A percentile compares a stretch with the other conserved stretches of the same genome.
phyloP scores from a whole-genome alignment of 129 eudicot species.

The Heracleum sosnowskyi region DNA sequence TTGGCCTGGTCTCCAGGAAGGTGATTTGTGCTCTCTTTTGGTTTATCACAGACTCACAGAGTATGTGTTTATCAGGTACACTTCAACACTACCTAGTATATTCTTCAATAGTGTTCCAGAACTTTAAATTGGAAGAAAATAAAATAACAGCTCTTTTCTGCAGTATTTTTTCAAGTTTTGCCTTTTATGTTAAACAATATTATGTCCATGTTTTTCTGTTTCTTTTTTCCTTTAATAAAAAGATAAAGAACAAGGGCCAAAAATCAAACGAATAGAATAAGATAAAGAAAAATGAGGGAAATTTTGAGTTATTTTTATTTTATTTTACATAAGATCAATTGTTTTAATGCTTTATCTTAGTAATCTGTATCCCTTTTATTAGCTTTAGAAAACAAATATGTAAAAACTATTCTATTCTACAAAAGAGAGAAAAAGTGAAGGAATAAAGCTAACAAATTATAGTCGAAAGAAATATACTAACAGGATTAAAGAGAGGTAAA shows the following conservation, averaged over 20 bases:
- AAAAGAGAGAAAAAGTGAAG: constrained; percentile 14
- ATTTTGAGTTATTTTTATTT: neutral
- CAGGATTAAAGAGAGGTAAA: neutral
- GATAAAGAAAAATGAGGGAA: neutral
- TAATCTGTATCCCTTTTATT: neutral
- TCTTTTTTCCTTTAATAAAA: neutral
- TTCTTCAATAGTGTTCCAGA: too few species aligned
- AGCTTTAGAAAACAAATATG: constrained; percentile 14
- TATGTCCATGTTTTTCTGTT: neutral
- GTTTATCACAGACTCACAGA: too few species aligned
- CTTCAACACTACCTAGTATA: too few species aligned
- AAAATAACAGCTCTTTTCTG: too few species aligned
- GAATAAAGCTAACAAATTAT: constrained; percentile 1
- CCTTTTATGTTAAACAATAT: neutral
- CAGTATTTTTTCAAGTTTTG: too few species aligned
- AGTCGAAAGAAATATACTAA: neutral
- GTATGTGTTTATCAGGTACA: too few species aligned
- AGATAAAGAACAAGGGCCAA: neutral
- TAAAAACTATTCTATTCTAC: constrained; percentile 23
- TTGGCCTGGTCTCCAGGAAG: too few species aligned
- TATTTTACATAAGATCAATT: neutral
- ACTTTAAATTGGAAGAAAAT: too few species aligned
- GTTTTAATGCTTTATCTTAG: neutral
- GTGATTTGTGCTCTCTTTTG: too few species aligned
- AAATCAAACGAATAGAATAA: neutral